These are phyloP conservation scores for Pseudopyrenochaeta lycopersici DNA, from an alignment of 2,329 filamentous ascomycete genomes.

Conservation along the genomic window DNA sequence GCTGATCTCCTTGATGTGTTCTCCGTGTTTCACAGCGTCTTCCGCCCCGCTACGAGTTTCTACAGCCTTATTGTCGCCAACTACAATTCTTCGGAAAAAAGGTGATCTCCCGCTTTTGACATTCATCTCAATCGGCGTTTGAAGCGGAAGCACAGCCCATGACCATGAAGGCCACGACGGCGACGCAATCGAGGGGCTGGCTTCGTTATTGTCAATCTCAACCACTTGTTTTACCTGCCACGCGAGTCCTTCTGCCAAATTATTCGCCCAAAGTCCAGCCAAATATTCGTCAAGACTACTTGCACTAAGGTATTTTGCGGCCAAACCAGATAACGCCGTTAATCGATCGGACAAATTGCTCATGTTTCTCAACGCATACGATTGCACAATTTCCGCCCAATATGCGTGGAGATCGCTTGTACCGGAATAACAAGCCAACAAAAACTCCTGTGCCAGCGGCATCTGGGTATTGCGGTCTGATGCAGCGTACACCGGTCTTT, in stretches of 20 bases:
- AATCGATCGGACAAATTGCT: slow-evolving; percentile 10
- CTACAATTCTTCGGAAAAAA: background rate
- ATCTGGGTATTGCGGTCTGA: slow-evolving; percentile 7
- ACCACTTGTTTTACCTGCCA: slow-evolving; percentile 5
- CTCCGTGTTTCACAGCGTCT: slow-evolving; percentile 4
- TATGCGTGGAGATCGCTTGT: slow-evolving; percentile 3
- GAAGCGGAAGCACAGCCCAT: slow-evolving; percentile 15
- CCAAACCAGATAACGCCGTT: slow-evolving; percentile 12
- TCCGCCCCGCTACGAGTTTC: background rate
- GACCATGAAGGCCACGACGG: slow-evolving; percentile 12
- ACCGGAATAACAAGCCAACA: slow-evolving; percentile 4
- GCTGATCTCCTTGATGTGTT: slow-evolving; percentile 4
- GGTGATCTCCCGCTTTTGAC: slow-evolving; percentile 2
- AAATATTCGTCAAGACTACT: slow-evolving; percentile 11
- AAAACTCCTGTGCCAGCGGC: slow-evolving; percentile 10
- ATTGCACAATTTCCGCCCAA: slow-evolving; percentile 15
- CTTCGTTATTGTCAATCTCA: background rate
- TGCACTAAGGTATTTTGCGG: slow-evolving; percentile 12
- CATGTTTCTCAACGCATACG: slow-evolving; percentile 12
- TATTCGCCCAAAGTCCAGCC: slow-evolving; percentile 12
- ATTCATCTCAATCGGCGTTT: slow-evolving; percentile 6
- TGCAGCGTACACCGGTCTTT: slow-evolving; percentile 8
- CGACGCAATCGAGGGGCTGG: background rate
- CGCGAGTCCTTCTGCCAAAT: slow-evolving; percentile 7
- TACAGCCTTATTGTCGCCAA: background rate